Percentiles rank a stretch among this genome's conserved stretches.
Evolutionary conservation across 805 yeast genomes (phyloP).

Genomic region (Teunomyces atbi): DNA sequence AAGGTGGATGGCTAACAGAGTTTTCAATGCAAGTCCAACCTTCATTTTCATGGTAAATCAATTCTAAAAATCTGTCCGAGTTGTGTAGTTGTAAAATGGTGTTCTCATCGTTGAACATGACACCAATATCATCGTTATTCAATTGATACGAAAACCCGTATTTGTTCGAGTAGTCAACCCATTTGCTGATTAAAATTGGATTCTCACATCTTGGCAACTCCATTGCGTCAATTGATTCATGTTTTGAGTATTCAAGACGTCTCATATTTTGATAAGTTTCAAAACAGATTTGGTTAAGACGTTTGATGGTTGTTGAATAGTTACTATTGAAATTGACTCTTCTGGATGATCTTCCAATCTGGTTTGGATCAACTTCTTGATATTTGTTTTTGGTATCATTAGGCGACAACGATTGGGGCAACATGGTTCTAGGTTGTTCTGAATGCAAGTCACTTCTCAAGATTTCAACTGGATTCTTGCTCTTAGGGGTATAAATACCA

Average conservation of each 20-base stretch:
- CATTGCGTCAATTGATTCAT: conserved; percentile 30
- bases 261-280: conserved; percentile 41
- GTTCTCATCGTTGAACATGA: conserved; percentile 79
- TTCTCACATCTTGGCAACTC: conserved; percentile 47
- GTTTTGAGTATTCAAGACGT: conserved; percentile 39
- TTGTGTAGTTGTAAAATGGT: conserved; percentile 72
- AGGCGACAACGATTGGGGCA: conserved; percentile 91
- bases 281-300: conserved; percentile 34
- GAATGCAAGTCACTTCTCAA: conserved; percentile 67
- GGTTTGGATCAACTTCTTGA: conserved; percentile 56
- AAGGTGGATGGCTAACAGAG: conserved; percentile 42
- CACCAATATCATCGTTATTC: conserved; percentile 88
- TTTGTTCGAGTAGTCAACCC: conserved; percentile 97
- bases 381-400: conserved; percentile 87
- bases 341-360: conserved; percentile 32
- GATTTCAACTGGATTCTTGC: conserved; percentile 66
- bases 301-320: conserved; percentile 37
- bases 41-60: conserved; percentile 43
- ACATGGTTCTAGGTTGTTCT: conserved; percentile 62
- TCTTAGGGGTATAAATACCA: conserved; percentile 55
- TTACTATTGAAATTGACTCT: conserved; percentile 39
- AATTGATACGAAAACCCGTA: conserved; percentile 94
- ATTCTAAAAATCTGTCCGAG: conserved; percentile 64
- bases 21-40: conserved; percentile 49
- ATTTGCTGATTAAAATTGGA: conserved; percentile 80